A percentile compares a stretch with the other conserved stretches of the same genome.
Evolutionary conservation across 1,139 yeast genomes (phyloP).

Genomic region (Sporopachydermia cereana): DNA sequence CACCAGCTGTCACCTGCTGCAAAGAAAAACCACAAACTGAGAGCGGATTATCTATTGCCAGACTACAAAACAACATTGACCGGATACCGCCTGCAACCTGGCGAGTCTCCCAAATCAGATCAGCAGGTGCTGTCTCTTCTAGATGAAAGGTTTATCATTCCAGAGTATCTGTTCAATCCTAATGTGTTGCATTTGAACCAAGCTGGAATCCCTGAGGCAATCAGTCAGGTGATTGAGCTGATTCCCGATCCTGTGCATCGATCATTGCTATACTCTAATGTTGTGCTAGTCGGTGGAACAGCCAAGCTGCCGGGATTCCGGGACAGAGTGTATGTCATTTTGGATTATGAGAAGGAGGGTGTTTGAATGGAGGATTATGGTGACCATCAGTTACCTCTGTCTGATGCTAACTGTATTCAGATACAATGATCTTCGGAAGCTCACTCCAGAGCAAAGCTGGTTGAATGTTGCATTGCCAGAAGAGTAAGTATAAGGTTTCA

Average conservation of each 20-base stretch:
- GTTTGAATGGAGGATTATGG: slow-evolving; percentile 61
- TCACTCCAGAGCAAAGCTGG: slow-evolving; percentile 22
- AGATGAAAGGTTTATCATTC: slow-evolving; percentile 81
- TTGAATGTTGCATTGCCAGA: slow-evolving; percentile 39
- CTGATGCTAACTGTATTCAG: slow-evolving; percentile 9
- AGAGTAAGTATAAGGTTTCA: slow-evolving; percentile 19
- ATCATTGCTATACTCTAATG: slow-evolving; percentile 71
- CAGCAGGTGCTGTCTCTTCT: slow-evolving; percentile 55
- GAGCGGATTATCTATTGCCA: slow-evolving; percentile 69
- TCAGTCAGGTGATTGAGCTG: slow-evolving; percentile 55
- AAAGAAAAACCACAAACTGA: slow-evolving; percentile 17
- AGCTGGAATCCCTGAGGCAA: slow-evolving; percentile 61
- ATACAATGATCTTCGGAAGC: slow-evolving; percentile 20
- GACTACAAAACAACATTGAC: slow-evolving; percentile 71
- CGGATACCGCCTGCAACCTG: slow-evolving; percentile 39
- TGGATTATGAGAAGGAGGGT: slow-evolving; percentile 40
- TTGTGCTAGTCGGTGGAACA: slow-evolving; percentile 76
- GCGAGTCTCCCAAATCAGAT: slow-evolving; percentile 25
- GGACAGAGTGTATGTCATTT: slow-evolving; percentile 34
- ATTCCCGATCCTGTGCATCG: slow-evolving; percentile 58
- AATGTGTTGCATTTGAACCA: slow-evolving; percentile 69
- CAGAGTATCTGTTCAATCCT: slow-evolving; percentile 83
- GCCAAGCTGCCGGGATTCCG: slow-evolving; percentile 58
- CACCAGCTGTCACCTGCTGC: slow-evolving; percentile 11
- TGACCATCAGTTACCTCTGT: neutral